These are phyloP conservation scores for Avena insularis DNA, from an alignment of 176 grass and related monocot genomes.

Conservation along the genomic window DNA sequence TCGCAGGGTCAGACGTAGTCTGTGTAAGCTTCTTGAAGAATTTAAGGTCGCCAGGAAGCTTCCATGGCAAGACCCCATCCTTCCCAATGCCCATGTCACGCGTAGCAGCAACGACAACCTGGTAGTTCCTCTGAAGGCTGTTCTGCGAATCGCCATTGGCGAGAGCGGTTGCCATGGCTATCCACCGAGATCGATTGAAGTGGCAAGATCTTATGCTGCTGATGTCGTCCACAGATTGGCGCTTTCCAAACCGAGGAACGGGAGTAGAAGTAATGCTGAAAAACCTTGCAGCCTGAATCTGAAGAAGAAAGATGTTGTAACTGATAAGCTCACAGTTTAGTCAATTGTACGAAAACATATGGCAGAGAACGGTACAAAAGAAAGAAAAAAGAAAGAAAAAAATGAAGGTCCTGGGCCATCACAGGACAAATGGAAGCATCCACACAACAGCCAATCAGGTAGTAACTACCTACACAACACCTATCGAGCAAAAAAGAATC, in stretches of 20 bases:
- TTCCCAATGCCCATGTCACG: conserved; percentile 86
- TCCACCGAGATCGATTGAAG: not conserved
- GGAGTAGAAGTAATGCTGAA: not conserved
- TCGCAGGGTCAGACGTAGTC: conserved; percentile 65
- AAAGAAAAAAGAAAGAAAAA: not conserved
- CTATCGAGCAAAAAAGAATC: not conserved
- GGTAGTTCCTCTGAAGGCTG: conserved; percentile 56
- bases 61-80: conserved; percentile 80
- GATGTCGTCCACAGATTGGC: not conserved
- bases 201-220: conserved; percentile 1
- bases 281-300: conserved; percentile 36
- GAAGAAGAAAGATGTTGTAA: conserved; percentile 1
- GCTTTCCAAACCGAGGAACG: conserved; percentile 26
- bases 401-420: not conserved
- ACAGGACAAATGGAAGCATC: not conserved
- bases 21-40: conserved; percentile 87
- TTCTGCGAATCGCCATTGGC: conserved; percentile 42
- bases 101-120: conserved; percentile 82
- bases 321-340: conserved; percentile 15
- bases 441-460: not conserved
- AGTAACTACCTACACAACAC: not conserved
- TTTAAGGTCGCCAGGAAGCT: conserved; percentile 72
- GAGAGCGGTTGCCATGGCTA: not conserved
- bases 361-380: not conserved
- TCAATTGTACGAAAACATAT: conserved; percentile 11